These are phyloP conservation scores for Pyrenula massariospora DNA, from an alignment of 495 filamentous ascomycete genomes.

Conservation along the genomic window DNA sequence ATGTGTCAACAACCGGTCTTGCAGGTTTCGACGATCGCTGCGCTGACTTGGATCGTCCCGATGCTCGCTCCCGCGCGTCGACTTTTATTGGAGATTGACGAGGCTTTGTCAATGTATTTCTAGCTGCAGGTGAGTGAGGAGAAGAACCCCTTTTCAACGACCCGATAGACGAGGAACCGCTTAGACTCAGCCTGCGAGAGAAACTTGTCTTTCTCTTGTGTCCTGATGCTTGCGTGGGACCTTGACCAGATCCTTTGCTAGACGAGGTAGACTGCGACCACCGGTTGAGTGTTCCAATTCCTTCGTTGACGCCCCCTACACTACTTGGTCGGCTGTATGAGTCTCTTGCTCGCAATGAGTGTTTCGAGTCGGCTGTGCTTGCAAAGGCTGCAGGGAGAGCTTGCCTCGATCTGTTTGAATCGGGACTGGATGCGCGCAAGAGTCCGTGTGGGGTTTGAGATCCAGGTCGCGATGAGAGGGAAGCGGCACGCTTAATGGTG, in stretches of 20 bases:
- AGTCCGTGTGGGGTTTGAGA: conserved; percentile 7
- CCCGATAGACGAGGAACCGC: conserved; percentile 9
- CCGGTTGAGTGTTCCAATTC: conserved; percentile 63
- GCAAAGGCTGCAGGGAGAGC: conserved; percentile 9
- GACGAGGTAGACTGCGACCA: conserved; percentile 73
- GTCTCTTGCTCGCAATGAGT: neutral
- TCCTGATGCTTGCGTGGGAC: conserved; percentile 27
- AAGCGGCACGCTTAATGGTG: conserved; percentile 12
- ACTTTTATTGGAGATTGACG: conserved; percentile 6
- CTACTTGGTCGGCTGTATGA: conserved; percentile 3
- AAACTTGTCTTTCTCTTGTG: conserved; percentile 18
- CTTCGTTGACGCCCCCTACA: conserved; percentile 43
- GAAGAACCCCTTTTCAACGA: conserved; percentile 3
- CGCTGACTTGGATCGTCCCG: neutral
- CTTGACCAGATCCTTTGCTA: conserved; percentile 44
- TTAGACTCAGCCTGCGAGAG: conserved; percentile 41
- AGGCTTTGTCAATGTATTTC: conserved; percentile 4
- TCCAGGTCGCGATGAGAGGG: conserved; percentile 7
- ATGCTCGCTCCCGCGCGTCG: conserved; percentile 2
- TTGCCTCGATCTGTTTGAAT: conserved; percentile 4
- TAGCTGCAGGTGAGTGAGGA: conserved; percentile 8
- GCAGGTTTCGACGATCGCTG: neutral
- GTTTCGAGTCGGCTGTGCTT: conserved; percentile 11
- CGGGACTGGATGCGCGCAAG: conserved; percentile 6
- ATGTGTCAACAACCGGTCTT: neutral